Evolutionary conservation across 2,329 filamentous ascomycete genomes (phyloP).

Genomic region (Botrytis galanthina): DNA sequence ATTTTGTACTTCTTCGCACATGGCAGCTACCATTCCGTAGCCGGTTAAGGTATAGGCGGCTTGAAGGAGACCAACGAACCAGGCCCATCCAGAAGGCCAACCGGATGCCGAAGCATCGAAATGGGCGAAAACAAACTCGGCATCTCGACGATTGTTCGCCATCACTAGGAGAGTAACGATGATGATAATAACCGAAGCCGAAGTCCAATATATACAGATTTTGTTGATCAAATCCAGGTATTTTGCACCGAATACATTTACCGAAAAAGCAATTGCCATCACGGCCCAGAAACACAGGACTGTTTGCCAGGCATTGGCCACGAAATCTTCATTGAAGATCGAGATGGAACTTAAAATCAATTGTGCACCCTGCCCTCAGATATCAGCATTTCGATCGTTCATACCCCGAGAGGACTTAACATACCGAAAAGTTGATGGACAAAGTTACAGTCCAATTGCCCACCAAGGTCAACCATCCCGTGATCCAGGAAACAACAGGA

Average conservation of each 20-base stretch:
- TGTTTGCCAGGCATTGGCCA: constrained; percentile 66
- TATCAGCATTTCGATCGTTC: not conserved
- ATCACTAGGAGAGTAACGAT: constrained; percentile 57
- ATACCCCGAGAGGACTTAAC: not conserved
- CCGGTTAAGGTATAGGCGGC: constrained; percentile 48
- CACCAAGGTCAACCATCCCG: constrained; percentile 69
- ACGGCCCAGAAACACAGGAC: constrained; percentile 71
- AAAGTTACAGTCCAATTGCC: constrained; percentile 68
- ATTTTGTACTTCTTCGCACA: constrained; percentile 71
- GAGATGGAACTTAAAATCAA: constrained; percentile 64
- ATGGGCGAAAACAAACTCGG: constrained; percentile 64
- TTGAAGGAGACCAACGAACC: constrained; percentile 69
- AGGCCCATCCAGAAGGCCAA: constrained; percentile 69
- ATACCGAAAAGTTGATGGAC: constrained; percentile 46
- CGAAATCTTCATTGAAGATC: constrained; percentile 68
- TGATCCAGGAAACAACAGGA: constrained; percentile 66
- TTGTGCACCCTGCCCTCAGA: constrained; percentile 56
- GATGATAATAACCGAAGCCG: constrained; percentile 64
- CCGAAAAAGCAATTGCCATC: constrained; percentile 60
- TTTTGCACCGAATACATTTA: constrained; percentile 63
- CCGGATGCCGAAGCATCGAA: constrained; percentile 65
- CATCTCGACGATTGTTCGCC: constrained; percentile 56
- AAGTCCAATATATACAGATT: constrained; percentile 71
- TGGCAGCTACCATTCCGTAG: constrained; percentile 54
- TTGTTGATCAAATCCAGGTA: constrained; percentile 69